Conservation (phyloP, 1,284 basidiomycete genomes). For the Ustilago vetiveriae region DNA sequence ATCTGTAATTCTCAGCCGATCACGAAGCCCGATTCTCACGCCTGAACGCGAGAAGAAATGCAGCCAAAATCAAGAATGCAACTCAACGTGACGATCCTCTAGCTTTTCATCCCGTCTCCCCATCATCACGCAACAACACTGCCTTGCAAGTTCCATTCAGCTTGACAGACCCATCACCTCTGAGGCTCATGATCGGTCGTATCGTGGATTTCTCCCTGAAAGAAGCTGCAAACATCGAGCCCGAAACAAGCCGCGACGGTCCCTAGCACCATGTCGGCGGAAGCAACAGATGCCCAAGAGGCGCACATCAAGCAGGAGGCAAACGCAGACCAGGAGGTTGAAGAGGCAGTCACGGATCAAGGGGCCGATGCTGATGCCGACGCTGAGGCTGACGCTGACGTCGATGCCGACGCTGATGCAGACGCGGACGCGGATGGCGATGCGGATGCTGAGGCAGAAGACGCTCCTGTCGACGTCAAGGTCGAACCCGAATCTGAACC, state of each 20-base stretch:
- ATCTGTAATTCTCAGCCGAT: no score
- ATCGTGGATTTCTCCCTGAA: no score
- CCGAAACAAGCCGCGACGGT: no score
- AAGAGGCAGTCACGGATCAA: slow-evolving; percentile 1
- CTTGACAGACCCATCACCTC: background rate
- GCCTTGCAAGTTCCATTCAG: background rate
- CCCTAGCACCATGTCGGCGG: slow-evolving; percentile 15
- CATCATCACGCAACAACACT: slow-evolving; percentile 5
- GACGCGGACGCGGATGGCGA: slow-evolving; percentile 18
- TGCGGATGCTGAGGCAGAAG: background rate
- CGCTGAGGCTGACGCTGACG: slow-evolving; percentile 27
- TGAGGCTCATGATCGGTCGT: no score
- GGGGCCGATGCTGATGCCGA: slow-evolving; percentile 14
- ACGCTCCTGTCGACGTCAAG: slow-evolving; percentile 8
- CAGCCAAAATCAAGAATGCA: background rate
- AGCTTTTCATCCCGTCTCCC: background rate
- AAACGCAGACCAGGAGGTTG: slow-evolving; percentile 2
- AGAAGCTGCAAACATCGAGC: no score
- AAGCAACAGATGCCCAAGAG: slow-evolving; percentile 18
- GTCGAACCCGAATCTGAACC: background rate
- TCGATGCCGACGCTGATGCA: no score
- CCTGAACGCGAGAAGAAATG: slow-evolving; percentile 1
- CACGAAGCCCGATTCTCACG: background rate
- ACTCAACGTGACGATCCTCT: background rate
- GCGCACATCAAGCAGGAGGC: slow-evolving; percentile 27